phyloP scores from a whole-genome alignment of 257 asterid genomes.

The Solanum bulbocastanum region DNA sequence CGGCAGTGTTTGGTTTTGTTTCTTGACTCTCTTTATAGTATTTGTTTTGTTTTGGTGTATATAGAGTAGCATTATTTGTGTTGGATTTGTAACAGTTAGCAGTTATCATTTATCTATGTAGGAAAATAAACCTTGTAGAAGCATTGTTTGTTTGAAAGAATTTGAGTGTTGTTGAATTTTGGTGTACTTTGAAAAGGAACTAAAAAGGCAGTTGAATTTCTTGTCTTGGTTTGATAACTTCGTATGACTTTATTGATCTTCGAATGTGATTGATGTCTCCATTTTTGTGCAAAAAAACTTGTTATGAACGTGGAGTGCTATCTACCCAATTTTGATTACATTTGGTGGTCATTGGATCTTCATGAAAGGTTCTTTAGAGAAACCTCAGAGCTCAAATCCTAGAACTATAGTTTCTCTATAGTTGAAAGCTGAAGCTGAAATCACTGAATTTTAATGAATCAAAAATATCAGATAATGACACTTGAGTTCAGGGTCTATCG shows the following conservation, averaged over 20 bases:
- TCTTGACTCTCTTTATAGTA: neutral
- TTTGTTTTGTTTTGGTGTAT: neutral
- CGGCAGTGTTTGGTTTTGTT: neutral
- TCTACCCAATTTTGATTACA: neutral
- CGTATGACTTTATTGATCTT: neutral
- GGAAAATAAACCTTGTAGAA: neutral
- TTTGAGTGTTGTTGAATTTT: neutral
- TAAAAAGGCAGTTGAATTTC: neutral
- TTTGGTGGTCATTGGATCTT: neutral
- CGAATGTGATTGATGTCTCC: neutral
- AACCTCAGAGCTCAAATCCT: neutral
- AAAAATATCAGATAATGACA: neutral
- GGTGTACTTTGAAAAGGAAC: neutral
- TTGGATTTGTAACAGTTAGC: neutral
- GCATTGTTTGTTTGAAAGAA: neutral
- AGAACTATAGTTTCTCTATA: neutral
- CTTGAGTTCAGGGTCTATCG: too few relatives aligned
- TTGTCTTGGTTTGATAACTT: neutral
- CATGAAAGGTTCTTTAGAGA: neutral
- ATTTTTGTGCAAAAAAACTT: neutral
- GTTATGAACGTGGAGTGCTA: neutral
- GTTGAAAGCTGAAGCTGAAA: neutral
- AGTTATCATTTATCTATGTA: neutral
- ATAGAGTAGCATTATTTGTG: neutral
- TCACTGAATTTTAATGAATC: neutral